Evolutionary conservation across 208 protist species (phyloP), one percentile per base, ranked within the genome.

Genomic region (Wallacemonas sp.): DNA sequence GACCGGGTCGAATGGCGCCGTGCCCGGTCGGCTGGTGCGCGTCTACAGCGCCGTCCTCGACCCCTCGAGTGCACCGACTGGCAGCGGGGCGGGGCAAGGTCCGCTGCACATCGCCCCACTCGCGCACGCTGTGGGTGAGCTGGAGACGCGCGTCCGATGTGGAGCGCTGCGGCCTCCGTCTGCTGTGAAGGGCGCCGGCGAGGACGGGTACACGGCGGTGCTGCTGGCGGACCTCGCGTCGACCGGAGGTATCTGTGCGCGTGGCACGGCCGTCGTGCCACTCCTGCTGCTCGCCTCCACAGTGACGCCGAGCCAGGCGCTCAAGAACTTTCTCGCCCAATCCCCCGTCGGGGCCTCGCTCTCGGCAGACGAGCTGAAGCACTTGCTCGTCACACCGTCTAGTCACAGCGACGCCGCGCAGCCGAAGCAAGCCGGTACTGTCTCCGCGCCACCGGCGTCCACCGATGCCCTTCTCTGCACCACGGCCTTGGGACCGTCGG

Each of bases 251-350:
- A n/a, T 18, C 20, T n/a, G n/a, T n/a, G 10, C 38, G 23, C 42
- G 57, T 49, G 57, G 41, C 0, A 25, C 57, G 23, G 42, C 57
- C 20, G 32, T 50, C 29, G 79, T 71, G 1, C 86, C 86, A 14
- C 68, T 87, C 33, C 18, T 69, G n/a, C 67, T 89, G 18, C 64
- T 89, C 36, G 72, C 79, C 1, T 50, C 77, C 14, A 48, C 69
- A 5, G 81, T 89, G 52, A 57, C 71, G 12, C 62, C 77, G 8
- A 84, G 70, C 23, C 86, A 89, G 54, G 74, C 76, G 22, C 63
- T 92, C 14, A 89, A 88, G 59, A 88, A 87, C 64, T 48, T 88
- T n/a, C 49, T 92, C 3, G 50, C 74, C 1, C 80, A 76, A 54
- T 86, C 86, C 41, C 75, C 70, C 14, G 67, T 92, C 31, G 82